phyloP scores from a whole-genome alignment of 2,329 filamentous ascomycete species.

The Metarhizium robertsii region DNA sequence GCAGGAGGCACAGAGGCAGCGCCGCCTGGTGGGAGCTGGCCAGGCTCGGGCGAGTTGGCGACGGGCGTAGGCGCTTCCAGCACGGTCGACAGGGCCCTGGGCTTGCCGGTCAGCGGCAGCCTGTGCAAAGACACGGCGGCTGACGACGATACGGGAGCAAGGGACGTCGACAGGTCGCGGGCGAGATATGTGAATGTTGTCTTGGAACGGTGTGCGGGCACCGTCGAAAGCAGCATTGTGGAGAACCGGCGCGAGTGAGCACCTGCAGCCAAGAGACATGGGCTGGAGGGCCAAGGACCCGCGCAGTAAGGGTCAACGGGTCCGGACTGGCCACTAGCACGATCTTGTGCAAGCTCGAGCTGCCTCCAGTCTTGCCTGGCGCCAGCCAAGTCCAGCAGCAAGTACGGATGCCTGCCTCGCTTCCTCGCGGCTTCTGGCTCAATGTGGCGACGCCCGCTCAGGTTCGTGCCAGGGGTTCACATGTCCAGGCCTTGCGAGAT shows the following conservation, averaged over 20 bases:
- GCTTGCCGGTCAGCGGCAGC: not conserved
- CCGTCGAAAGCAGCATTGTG: constrained; percentile 1
- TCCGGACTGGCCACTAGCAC: too few relatives aligned
- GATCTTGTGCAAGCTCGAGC: too few relatives aligned
- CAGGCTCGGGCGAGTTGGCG: not conserved
- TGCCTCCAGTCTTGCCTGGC: too few relatives aligned
- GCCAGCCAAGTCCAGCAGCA: too few relatives aligned
- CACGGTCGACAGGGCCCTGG: constrained; percentile 1
- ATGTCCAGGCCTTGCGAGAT: not conserved
- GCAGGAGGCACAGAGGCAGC: not conserved
- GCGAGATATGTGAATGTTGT: not conserved
- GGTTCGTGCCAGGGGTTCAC: not conserved
- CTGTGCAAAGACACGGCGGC: not conserved
- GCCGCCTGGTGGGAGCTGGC: not conserved
- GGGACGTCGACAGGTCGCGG: not conserved
- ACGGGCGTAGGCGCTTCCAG: not conserved
- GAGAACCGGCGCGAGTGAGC: not conserved
- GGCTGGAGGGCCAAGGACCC: too few relatives aligned
- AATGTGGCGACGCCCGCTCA: too few relatives aligned
- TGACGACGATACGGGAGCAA: not conserved
- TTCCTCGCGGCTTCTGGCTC: too few relatives aligned
- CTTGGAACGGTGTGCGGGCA: not conserved
- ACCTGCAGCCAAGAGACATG: too few relatives aligned
- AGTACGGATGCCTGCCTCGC: too few relatives aligned
- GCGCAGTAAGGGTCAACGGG: too few relatives aligned